Base-by-base conservation (phyloP, 108 stramenopile species). In the Hondaea fermentalgiana region DNA sequence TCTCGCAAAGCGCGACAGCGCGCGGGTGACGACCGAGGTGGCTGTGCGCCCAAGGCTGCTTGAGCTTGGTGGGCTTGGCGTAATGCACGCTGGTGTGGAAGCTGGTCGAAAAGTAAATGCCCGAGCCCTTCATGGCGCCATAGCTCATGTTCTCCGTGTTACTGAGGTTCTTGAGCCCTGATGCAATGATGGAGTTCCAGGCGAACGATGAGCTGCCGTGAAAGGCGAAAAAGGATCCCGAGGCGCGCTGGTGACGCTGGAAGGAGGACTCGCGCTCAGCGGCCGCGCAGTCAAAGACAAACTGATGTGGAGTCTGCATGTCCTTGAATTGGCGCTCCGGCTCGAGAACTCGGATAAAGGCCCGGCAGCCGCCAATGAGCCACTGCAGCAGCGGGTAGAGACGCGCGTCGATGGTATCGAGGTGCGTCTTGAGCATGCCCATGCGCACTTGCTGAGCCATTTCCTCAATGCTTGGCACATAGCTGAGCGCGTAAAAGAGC, bases 61-160 rank as follows among this genome's bases (percentile, higher is more conserved):
- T 83, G 17, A 83, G 76, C 76, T 83, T 83, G 51, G 76, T 83
- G 23, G 76, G 76, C 76, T 83, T 83, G 76, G 76, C 45, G 76
- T 83, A 83, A 45, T 83, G 76, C 76, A 83, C 45, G 51, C 76
- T 83, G 45, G 76, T 83, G 51, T 83, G 76, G 51, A 83, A 83
- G 51, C 76, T 83, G 49, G 76, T 83, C 43, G 76, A 53, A 45
- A 83, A 83, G 76, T 83, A 83, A 23, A 83, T 83, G 23, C 76
- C 76, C 1, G 49, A 53, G 45, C 76, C 76, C 51, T 83, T 83
- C 76, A 83, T 83, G 51, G 76, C 76, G 28, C 76, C 76, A 45
- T 83, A 83, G 76, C 76, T 83, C 76, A 83, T 83, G 51, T 83
- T 83, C 51, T 53, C 49, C 14, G 76, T 83, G 51, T 83, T 83